These are phyloP conservation scores for Salix purpurea DNA, from an alignment of 345 rosid species.

Conservation along the genomic window DNA sequence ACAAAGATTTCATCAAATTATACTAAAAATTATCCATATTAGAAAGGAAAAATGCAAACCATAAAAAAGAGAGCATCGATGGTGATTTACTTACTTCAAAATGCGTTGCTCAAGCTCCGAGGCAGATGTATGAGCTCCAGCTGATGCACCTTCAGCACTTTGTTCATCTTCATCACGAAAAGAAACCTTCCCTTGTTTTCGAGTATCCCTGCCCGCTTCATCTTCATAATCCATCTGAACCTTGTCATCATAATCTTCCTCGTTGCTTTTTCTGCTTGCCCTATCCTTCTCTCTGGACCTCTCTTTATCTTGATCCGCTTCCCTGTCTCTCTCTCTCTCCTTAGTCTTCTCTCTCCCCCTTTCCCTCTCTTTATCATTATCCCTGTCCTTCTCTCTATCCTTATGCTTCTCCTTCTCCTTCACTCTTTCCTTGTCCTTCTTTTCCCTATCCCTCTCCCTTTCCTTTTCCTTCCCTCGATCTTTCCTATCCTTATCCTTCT, in stretches of 20 bases:
- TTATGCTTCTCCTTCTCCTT: slow-evolving; percentile 33
- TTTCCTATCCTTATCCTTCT: slow-evolving; percentile 36
- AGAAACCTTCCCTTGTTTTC: slow-evolving; percentile 19
- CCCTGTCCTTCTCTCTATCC: slow-evolving; percentile 36
- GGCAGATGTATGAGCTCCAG: slow-evolving; percentile 33
- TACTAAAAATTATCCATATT: neutral
- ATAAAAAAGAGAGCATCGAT: neutral
- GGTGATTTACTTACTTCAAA: slow-evolving; percentile 47
- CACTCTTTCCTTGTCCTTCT: slow-evolving; percentile 24
- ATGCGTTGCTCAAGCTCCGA: slow-evolving; percentile 58
- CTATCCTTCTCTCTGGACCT: slow-evolving; percentile 30
- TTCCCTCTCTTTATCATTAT: slow-evolving; percentile 37
- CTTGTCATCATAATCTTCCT: slow-evolving; percentile 31
- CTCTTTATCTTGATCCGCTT: slow-evolving; percentile 40
- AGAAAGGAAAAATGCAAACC: neutral
- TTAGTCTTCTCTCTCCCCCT: slow-evolving; percentile 40
- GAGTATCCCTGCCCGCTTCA: slow-evolving; percentile 31
- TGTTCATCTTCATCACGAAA: slow-evolving; percentile 28
- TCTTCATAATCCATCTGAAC: slow-evolving; percentile 34
- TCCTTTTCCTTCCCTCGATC: slow-evolving; percentile 37
- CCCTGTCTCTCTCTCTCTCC: slow-evolving; percentile 47
- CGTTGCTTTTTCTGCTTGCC: slow-evolving; percentile 27
- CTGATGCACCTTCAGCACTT: slow-evolving; percentile 31
- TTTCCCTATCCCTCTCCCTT: slow-evolving; percentile 33
- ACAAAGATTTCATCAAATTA: neutral